Base-by-base conservation (phyloP, 345 rosid genomes). In the Viola odorata region DNA sequence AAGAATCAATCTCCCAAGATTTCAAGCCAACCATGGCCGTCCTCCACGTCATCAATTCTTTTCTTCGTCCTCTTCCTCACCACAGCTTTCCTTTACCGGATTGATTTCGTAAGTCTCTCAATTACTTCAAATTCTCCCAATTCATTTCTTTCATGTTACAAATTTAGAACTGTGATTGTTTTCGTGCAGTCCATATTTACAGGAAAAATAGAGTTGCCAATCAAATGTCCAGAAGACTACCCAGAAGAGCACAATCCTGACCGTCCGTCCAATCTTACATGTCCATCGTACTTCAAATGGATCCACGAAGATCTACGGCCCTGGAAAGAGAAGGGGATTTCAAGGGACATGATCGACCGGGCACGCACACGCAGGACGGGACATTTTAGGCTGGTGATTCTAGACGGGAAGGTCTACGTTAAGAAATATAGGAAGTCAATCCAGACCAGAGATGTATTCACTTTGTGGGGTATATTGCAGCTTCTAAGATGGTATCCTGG, bases 191-290 rank as follows among this genome's bases (percentile, higher is more conserved):
- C 32, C 32, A 23, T 23, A 0, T 23, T 23, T 23, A 23, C 32
- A n/a, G n/a, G n/a, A n/a, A n/a, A n/a, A n/a, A n/a, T n/a, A n/a
- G 71, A 57, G 48, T 45, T 57, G 36, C 73, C 75, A 39, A 67
- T 81, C 45, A 66, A 69, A 57, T 82, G 86, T 75, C 49, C 80
- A 8, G 48, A 66, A n/a, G n/a, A n/a, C 23, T 13, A 36, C 23
- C 57, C 4, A 14, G 48, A 40, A 8, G 60, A 75, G n/a, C 49
- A 55, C n/a, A 11, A 66, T 0, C 13, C 77, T 52, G 53, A 55
- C n/a, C n/a, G n/a, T n/a, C 45, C 89, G 98, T 67, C 98, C 98
- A 0, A 83, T 89, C 85, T 83, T 89, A 88, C 87, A 89, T 88
- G n/a, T n/a, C n/a, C n/a, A n/a, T n/a, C n/a, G n/a, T n/a, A n/a